phyloP scores from a whole-genome alignment of 2,329 filamentous ascomycete genomes.

The Niveomyces coronatus region DNA sequence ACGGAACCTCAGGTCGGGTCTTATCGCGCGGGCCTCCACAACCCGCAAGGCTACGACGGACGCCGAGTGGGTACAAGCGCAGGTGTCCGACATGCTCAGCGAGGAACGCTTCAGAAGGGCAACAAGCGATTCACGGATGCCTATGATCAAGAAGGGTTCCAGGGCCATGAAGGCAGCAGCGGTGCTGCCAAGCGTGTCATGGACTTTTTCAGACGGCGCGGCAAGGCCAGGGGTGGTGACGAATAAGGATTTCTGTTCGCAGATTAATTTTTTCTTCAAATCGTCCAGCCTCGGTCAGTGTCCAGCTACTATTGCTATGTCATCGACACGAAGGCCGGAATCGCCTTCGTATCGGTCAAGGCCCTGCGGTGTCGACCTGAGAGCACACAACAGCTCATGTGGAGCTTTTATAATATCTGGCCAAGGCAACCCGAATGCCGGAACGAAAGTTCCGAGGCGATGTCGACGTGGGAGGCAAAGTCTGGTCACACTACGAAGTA shows the following conservation, averaged over 20 bases:
- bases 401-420: too few relatives aligned
- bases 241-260: conserved; percentile 35
- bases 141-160: conserved; percentile 63
- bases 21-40: conserved; percentile 32
- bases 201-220: conserved; percentile 92
- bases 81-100: conserved; percentile 26
- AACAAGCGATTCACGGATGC: conserved; percentile 83
- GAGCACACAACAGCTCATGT: too few relatives aligned
- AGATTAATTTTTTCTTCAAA: neutral
- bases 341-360: too few relatives aligned
- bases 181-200: conserved; percentile 87
- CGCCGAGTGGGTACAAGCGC: conserved; percentile 27
- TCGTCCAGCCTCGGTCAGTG: neutral
- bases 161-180: conserved; percentile 68
- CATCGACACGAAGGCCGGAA: too few relatives aligned
- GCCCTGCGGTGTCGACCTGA: too few relatives aligned
- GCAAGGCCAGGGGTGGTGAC: conserved; percentile 58
- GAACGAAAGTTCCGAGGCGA: too few relatives aligned
- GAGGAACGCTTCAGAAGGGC: conserved; percentile 66
- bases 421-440: too few relatives aligned
- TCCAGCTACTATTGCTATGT: too few relatives aligned
- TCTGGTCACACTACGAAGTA: too few relatives aligned
- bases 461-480: too few relatives aligned
- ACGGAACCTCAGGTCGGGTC: conserved; percentile 30
- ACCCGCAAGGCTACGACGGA: conserved; percentile 32